These are phyloP conservation scores for Aspergillus quadricinctus DNA, from an alignment of 2,329 filamentous ascomycete genomes.

Conservation along the genomic window DNA sequence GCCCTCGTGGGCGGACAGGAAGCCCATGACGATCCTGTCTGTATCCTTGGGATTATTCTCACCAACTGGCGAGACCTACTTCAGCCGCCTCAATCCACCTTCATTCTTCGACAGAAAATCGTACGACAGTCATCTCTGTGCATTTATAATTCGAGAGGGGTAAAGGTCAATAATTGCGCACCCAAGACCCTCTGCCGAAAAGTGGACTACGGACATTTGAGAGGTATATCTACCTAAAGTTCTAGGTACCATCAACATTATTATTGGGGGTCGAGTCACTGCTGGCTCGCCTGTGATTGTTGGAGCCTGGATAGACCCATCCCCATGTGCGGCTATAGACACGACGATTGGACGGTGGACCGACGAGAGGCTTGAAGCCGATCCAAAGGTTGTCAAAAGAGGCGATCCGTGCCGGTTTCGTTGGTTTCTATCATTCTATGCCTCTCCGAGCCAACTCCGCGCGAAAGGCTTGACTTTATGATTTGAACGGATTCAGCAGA, in stretches of 20 bases:
- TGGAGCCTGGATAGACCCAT: not conserved
- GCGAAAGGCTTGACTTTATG: not conserved
- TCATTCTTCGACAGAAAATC: not conserved
- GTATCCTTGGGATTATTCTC: too few species aligned
- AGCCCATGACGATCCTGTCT: not conserved
- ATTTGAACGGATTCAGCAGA: not conserved
- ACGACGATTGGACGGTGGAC: not conserved
- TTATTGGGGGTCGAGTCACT: not conserved
- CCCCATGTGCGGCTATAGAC: not conserved
- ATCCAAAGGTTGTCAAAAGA: not conserved
- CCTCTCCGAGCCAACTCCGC: not conserved
- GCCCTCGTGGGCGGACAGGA: not conserved
- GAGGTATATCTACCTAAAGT: too few species aligned
- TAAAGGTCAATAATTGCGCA: not conserved
- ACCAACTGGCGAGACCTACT: not conserved
- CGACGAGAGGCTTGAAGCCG: not conserved
- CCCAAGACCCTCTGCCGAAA: too few species aligned
- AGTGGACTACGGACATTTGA: too few species aligned
- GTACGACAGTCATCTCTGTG: not conserved
- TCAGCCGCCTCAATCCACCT: not conserved
- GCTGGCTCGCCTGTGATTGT: not conserved
- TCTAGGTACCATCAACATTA: not conserved
- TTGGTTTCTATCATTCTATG: not conserved
- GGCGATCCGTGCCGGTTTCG: not conserved
- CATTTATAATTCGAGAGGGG: not conserved